phyloP scores from a whole-genome alignment of 164 flowering plant species.

The Nymphaea colorata region DNA sequence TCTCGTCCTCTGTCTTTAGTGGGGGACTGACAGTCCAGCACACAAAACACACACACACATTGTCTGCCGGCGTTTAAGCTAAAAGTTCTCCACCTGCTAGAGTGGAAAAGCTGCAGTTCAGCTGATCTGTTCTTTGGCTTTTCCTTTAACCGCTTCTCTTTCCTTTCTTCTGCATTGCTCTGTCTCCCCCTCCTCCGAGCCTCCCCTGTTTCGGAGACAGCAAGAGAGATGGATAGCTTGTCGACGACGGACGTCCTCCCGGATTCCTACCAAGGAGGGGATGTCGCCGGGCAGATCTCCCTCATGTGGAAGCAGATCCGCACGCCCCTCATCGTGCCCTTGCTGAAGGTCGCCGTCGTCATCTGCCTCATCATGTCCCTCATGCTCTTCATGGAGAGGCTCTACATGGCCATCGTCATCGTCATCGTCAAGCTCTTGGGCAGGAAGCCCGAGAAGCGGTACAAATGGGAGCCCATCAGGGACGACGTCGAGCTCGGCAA shows the following conservation, averaged over 20 bases:
- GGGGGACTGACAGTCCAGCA: too few relatives aligned
- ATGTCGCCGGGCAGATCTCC: slow-evolving; percentile 42
- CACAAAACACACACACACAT: too few relatives aligned
- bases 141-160: too few relatives aligned
- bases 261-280: slow-evolving; percentile 37
- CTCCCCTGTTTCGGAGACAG: neutral
- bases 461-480: slow-evolving; percentile 61
- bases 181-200: neutral
- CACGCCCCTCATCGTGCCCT: slow-evolving; percentile 66
- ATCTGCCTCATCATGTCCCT: slow-evolving; percentile 60
- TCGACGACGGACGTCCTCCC: slow-evolving; percentile 33
- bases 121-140: too few relatives aligned
- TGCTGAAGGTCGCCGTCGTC: slow-evolving; percentile 33
- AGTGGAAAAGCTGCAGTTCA: too few relatives aligned
- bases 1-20: neutral
- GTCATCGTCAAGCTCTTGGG: slow-evolving; percentile 68
- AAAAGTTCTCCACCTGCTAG: too few relatives aligned
- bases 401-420: slow-evolving; percentile 88
- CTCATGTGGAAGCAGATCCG: slow-evolving; percentile 55
- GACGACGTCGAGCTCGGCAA: slow-evolving; percentile 70
- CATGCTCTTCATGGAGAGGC: slow-evolving; percentile 81
- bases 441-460: slow-evolving; percentile 80
- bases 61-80: too few relatives aligned
- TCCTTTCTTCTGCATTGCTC: neutral
- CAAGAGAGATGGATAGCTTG: slow-evolving; percentile 30